Base-by-base conservation (phyloP, 345 rosid species). In the Populus deltoides region DNA sequence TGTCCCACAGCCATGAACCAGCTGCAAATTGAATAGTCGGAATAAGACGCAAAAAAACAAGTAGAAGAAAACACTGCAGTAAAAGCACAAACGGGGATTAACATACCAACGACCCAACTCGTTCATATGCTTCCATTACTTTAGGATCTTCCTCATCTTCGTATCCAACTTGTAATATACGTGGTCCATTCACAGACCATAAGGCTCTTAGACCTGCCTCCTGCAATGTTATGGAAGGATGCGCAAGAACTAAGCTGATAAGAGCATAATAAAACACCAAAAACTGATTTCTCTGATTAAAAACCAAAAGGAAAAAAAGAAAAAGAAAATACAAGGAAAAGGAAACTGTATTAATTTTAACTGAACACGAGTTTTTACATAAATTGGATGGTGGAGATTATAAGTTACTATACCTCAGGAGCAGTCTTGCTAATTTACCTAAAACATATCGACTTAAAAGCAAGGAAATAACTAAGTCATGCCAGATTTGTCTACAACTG, bases 61-160 rank as follows among this genome's bases (percentile, higher is more conserved):
- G 33, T 5, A 36, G 16, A 38, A 36, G 72, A 16, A 11, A n/a
- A 11, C 7, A 59, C 27, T 18, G 20, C 24, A 7, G 33, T 38
- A 1, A 53, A 18, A 36, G 57, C 67, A 20, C 3, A 16, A 31
- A 47, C n/a, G 57, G 43, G 45, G 25, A 68, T 68, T 65, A n/a
- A 62, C 84, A 1, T 89, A 92, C 98, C 97, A 92, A 78, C 53
- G 98, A 87, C 79, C 98, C 97, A 38, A 89, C 89, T 86, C 80
- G 91, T 80, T 95, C 98, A 16, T 86, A 95, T 8, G 99, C 98
- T 88, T 90, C 92, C 93, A 95, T 92, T 68, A 89, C 99, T 91
- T 91, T 91, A 31, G 91, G 88, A 86, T 95, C 88, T 77, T 88
- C 90, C 84, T 95, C 99, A 22, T 92, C 92, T 85, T 89, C 97